These are phyloP conservation scores for Amauroascus niger DNA, from an alignment of 2,329 filamentous ascomycete species.

Conservation along the genomic window DNA sequence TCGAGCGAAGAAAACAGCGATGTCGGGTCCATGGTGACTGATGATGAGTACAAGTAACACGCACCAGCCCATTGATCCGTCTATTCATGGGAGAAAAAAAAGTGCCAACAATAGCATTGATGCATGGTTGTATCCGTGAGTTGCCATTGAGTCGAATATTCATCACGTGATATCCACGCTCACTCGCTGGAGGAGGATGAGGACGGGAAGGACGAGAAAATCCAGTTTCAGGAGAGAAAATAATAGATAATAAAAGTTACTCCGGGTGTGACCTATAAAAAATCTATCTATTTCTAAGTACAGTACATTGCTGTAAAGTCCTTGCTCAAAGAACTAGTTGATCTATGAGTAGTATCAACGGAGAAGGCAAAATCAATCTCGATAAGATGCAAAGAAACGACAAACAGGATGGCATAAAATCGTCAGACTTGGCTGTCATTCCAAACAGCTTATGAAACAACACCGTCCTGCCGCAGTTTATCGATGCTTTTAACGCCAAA, in stretches of 20 bases:
- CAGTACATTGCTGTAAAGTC: neutral
- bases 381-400: neutral
- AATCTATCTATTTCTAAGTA: neutral
- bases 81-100: neutral
- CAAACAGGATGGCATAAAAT: neutral
- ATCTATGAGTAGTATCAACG: conserved; percentile 1
- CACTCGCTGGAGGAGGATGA: neutral
- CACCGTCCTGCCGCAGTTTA: conserved; percentile 54
- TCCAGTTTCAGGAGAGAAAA: neutral
- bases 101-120: neutral
- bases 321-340: neutral
- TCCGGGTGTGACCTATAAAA: neutral
- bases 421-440: neutral
- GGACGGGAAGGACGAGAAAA: neutral
- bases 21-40: neutral
- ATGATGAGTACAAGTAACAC: neutral
- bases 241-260: neutral
- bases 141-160: neutral
- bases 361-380: too few relatives aligned
- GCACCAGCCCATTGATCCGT: neutral
- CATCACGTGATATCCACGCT: neutral
- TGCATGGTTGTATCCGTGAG: neutral
- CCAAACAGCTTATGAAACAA: conserved; percentile 45
- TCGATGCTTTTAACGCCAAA: conserved; percentile 51
- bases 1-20: neutral